phyloP scores from a whole-genome alignment of 2,329 filamentous ascomycete genomes.

The Fusarium aywerte region DNA sequence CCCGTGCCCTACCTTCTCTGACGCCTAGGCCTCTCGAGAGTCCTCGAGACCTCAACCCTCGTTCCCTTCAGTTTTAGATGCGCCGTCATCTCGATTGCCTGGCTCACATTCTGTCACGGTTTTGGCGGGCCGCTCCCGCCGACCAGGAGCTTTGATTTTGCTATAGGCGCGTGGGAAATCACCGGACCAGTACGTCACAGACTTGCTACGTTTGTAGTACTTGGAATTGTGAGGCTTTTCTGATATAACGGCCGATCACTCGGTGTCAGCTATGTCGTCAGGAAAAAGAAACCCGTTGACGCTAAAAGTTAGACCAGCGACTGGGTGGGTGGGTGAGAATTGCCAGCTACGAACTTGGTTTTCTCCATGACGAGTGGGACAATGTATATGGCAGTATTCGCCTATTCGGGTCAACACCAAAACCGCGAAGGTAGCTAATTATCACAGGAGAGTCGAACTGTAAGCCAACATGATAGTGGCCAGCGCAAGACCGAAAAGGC shows the following conservation, averaged over 20 bases:
- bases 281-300: neutral
- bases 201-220: neutral
- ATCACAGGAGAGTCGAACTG: conserved; percentile 19
- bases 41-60: conserved; percentile 12
- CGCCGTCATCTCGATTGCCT: neutral
- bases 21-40: conserved; percentile 1
- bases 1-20: conserved; percentile 4
- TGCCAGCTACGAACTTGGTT: neutral
- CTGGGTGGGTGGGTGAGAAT: neutral
- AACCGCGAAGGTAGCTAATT: neutral
- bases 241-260: neutral
- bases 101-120: conserved; percentile 14
- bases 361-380: neutral
- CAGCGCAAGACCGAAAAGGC: conserved; percentile 30
- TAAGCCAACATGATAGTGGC: conserved; percentile 21
- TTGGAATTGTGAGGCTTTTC: neutral
- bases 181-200: neutral
- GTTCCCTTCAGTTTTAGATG: conserved; percentile 10
- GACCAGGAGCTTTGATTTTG: neutral
- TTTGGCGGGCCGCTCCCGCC: neutral
- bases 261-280: conserved; percentile 19
- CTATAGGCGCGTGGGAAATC: neutral
- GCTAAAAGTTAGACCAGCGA: neutral
- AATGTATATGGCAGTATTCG: neutral
- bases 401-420: conserved; percentile 8